Conservation (phyloP, 495 filamentous ascomycete species). For the Darksidea phi region DNA sequence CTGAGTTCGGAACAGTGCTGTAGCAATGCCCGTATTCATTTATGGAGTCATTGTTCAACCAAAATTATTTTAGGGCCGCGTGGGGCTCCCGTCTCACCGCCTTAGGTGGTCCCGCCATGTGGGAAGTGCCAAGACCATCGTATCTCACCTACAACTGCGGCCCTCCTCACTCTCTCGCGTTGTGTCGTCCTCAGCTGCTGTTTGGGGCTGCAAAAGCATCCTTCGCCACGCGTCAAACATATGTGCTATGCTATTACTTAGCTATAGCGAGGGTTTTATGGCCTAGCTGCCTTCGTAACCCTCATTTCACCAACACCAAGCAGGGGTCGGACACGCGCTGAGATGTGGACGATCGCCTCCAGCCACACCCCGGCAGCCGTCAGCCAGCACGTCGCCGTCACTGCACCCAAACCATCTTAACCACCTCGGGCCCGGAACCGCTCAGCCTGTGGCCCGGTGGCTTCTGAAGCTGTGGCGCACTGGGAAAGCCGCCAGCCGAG, state of each 20-base stretch:
- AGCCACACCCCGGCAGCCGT: background rate
- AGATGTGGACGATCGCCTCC: background rate
- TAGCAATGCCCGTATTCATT: no score
- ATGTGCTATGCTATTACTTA: background rate
- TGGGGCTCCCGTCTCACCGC: no score
- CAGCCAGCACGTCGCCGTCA: background rate
- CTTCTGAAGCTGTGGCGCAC: constrained; percentile 3
- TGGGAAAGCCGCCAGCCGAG: background rate
- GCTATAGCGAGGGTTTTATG: background rate
- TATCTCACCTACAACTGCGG: no score
- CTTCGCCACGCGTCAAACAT: no score
- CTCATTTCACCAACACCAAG: constrained; percentile 5
- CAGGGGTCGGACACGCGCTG: background rate
- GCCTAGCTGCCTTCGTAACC: background rate
- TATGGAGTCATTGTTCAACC: no score
- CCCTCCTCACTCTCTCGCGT: no score
- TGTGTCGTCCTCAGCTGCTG: no score
- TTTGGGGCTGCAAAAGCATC: no score
- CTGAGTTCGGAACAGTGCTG: no score
- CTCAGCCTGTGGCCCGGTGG: background rate
- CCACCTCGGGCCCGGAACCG: background rate
- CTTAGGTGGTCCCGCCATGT: no score
- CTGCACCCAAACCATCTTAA: background rate
- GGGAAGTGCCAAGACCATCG: no score
- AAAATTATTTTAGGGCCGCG: no score